Evolutionary conservation across 257 asterid species (phyloP).

Genomic region (Mentha longifolia): DNA sequence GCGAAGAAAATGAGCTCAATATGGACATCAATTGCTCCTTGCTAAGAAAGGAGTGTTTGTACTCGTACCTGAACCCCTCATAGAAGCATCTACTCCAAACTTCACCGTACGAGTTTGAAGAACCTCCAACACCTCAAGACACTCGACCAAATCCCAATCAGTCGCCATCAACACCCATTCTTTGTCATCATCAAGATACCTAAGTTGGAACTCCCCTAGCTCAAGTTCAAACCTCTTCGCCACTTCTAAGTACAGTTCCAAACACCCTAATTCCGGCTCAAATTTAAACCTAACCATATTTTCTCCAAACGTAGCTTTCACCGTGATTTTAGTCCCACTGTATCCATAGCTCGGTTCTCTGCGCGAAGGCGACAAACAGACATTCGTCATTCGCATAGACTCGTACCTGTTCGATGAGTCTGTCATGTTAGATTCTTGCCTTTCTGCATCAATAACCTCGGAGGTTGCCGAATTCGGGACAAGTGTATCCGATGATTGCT

Average conservation of each 20-base stretch:
- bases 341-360: slow-evolving; percentile 33
- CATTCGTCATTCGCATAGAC: slow-evolving; percentile 42
- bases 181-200: slow-evolving; percentile 74
- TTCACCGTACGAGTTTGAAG: slow-evolving; percentile 50
- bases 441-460: slow-evolving; percentile 37
- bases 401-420: slow-evolving; percentile 55
- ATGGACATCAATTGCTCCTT: not conserved
- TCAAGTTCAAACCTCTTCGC: slow-evolving; percentile 63
- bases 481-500: no score
- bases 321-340: slow-evolving; percentile 46
- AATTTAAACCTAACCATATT: slow-evolving; percentile 69
- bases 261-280: slow-evolving; percentile 50
- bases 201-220: slow-evolving; percentile 63
- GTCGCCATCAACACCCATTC: slow-evolving; percentile 86
- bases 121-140: slow-evolving; percentile 57
- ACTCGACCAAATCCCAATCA: slow-evolving; percentile 71
- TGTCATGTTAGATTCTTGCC: slow-evolving; percentile 49
- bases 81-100: slow-evolving; percentile 49
- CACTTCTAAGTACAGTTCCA: slow-evolving; percentile 63
- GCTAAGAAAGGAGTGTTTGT: slow-evolving; percentile 14
- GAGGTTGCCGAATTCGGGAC: slow-evolving; percentile 22
- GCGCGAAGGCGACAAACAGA: slow-evolving; percentile 43
- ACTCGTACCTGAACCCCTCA: slow-evolving; percentile 54
- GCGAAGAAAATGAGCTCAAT: not conserved
- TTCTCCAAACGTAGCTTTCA: slow-evolving; percentile 62